A percentile compares a stretch with the other conserved stretches of the same genome.
These are phyloP conservation scores for Leptosphaerulina australis DNA, from an alignment of 2,329 filamentous ascomycete genomes.

Conservation along the genomic window DNA sequence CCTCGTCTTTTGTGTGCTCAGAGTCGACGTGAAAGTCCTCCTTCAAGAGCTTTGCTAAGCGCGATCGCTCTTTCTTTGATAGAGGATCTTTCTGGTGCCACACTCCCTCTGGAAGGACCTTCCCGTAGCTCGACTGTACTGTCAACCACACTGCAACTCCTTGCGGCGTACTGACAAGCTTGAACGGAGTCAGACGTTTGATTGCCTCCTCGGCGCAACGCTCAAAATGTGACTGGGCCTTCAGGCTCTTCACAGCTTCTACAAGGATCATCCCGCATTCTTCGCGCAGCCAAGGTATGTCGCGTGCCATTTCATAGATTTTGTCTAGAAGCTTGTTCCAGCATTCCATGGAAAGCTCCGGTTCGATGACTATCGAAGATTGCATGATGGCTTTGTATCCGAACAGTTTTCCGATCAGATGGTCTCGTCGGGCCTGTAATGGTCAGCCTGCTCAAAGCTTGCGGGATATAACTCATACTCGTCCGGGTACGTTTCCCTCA, in stretches of 20 bases:
- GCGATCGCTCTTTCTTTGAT: constrained; percentile 68
- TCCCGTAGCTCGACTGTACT: constrained; percentile 66
- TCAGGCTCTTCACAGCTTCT: constrained; percentile 67
- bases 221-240: constrained; percentile 53
- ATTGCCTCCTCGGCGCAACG: constrained; percentile 67
- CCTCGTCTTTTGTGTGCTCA: constrained; percentile 52
- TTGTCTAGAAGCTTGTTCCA: constrained; percentile 74
- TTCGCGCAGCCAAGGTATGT: constrained; percentile 87
- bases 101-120: constrained; percentile 69
- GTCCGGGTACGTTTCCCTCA: constrained; percentile 59
- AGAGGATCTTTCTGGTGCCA: constrained; percentile 79
- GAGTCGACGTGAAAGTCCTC: constrained; percentile 66
- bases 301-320: constrained; percentile 74
- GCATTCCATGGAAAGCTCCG: constrained; percentile 58
- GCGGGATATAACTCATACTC: constrained; percentile 49
- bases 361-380: constrained; percentile 71
- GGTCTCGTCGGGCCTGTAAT: constrained; percentile 78
- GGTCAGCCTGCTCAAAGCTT: constrained; percentile 1
- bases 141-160: constrained; percentile 88
- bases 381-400: constrained; percentile 85
- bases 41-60: constrained; percentile 78
- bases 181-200: constrained; percentile 65
- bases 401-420: constrained; percentile 84
- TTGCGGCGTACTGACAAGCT: constrained; percentile 80
- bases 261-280: constrained; percentile 85